These are phyloP conservation scores for Plectranthus barbatus DNA, from an alignment of 257 asterid genomes.

Conservation along the genomic window DNA sequence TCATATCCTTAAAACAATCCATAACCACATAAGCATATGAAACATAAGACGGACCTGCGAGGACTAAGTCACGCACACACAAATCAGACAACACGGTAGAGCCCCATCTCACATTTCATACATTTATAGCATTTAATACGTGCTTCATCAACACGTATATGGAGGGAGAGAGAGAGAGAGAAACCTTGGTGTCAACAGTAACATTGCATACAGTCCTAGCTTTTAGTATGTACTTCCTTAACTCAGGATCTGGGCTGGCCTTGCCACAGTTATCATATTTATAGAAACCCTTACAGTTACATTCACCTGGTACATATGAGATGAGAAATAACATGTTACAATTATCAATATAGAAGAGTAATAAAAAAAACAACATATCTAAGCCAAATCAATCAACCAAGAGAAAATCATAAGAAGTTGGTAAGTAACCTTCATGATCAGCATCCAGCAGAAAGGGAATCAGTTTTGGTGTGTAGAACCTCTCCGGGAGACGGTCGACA, in stretches of 20 bases:
- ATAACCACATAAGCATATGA: no score
- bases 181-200: slow-evolving; percentile 17
- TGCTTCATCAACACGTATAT: no score
- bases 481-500: slow-evolving; percentile 13
- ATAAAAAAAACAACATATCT: neutral
- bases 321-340: neutral
- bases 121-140: no score
- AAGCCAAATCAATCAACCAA: neutral
- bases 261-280: slow-evolving; percentile 20
- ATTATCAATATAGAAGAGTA: no score
- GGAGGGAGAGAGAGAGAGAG: neutral
- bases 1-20: no score
- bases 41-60: no score
- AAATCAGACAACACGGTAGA: no score
- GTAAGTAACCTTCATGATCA: slow-evolving; percentile 24
- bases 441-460: slow-evolving; percentile 19
- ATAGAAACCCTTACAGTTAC: slow-evolving; percentile 29
- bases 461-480: slow-evolving; percentile 19
- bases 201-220: slow-evolving; percentile 4
- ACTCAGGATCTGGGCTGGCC: slow-evolving; percentile 23
- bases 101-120: no score
- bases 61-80: no score
- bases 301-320: slow-evolving; percentile 22
- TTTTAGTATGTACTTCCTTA: slow-evolving; percentile 13
- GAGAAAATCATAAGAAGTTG: neutral